Evolutionary conservation across 164 flowering plant species (phyloP).

Genomic region (Umbilicus rupestris): DNA sequence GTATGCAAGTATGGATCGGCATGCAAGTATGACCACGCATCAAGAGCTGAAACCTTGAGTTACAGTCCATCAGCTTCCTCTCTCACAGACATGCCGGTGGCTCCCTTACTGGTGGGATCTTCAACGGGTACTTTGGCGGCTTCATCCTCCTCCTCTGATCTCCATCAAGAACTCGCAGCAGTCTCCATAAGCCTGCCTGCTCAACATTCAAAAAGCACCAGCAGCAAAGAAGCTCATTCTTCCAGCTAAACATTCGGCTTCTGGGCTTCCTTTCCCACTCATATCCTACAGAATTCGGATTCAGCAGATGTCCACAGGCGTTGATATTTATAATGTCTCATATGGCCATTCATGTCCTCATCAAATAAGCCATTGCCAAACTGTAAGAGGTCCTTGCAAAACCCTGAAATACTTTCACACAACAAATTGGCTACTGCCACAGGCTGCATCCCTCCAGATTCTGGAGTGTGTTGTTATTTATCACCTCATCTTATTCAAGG

Average conservation of each 20-base stretch:
- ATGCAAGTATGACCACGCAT: constrained; percentile 11
- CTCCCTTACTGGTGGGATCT: constrained; percentile 86
- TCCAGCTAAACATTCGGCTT: constrained; percentile 15
- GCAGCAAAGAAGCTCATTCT: constrained; percentile 23
- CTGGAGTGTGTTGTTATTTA: constrained; percentile 6
- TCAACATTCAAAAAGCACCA: constrained; percentile 22
- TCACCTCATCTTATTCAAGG: background rate
- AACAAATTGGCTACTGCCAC: background rate
- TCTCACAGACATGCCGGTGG: constrained; percentile 87
- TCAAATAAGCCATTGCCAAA: background rate
- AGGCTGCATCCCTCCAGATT: constrained; percentile 5
- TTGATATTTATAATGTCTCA: background rate
- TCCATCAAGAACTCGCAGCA: constrained; percentile 43
- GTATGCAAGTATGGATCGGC: constrained; percentile 13
- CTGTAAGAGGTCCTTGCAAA: constrained; percentile 1
- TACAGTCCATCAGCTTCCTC: constrained; percentile 97
- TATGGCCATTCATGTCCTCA: background rate
- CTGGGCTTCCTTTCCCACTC: background rate
- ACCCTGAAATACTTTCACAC: background rate
- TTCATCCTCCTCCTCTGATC: constrained; percentile 75
- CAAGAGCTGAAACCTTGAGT: constrained; percentile 33
- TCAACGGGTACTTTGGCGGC: constrained; percentile 72
- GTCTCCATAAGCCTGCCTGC: constrained; percentile 32
- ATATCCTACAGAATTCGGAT: constrained; percentile 3
- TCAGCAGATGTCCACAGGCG: background rate